phyloP scores from a whole-genome alignment of 495 filamentous ascomycete species.

The Hypoxylon crocopeplum region DNA sequence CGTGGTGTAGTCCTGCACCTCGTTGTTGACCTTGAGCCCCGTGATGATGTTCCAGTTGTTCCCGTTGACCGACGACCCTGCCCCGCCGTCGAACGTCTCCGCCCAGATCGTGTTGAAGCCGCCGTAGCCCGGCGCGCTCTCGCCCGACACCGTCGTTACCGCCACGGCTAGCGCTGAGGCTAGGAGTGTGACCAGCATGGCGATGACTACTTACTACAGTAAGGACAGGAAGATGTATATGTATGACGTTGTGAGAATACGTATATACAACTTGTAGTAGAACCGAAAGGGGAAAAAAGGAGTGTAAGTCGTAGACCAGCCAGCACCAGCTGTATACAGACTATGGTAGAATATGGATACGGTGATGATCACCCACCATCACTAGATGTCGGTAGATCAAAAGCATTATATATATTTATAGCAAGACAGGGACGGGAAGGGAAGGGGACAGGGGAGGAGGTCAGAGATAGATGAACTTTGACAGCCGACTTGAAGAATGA shows the following conservation, averaged over 20 bases:
- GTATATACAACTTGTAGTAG: conserved; percentile 40
- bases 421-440: not conserved
- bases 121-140: conserved; percentile 40
- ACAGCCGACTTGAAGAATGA: conserved; percentile 28
- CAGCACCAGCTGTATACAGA: no score
- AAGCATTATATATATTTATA: conserved; percentile 18
- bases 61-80: conserved; percentile 39
- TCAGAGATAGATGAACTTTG: not conserved
- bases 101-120: conserved; percentile 46
- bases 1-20: conserved; percentile 51
- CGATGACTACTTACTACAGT: conserved; percentile 64
- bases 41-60: conserved; percentile 53
- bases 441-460: not conserved
- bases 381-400: conserved; percentile 13
- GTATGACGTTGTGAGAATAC: conserved; percentile 9
- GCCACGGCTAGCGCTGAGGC: conserved; percentile 22
- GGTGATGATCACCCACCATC: conserved; percentile 27
- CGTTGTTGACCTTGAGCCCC: conserved; percentile 49
- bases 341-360: conserved; percentile 21
- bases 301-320: conserved; percentile 37
- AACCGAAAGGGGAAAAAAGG: conserved; percentile 29
- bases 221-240: conserved; percentile 40
- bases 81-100: conserved; percentile 47
- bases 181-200: conserved; percentile 56
- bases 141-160: conserved; percentile 38